Base-by-base conservation (phyloP, 2,329 filamentous ascomycete genomes). In the Arthroderma sp. region DNA sequence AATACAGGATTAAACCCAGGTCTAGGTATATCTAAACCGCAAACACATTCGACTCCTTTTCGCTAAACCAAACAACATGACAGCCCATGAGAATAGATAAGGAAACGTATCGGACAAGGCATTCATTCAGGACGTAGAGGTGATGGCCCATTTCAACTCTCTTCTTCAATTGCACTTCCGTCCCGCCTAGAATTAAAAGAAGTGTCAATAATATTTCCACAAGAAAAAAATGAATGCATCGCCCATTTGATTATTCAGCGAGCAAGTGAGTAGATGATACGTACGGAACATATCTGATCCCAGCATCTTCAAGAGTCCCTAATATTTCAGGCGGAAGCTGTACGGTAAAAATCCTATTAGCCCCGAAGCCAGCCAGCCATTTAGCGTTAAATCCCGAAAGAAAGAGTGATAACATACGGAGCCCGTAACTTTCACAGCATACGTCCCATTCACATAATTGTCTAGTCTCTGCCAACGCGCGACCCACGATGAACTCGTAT, bases 401-500 rank as follows among this genome's bases (percentile, higher is more conserved):
- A 36, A 11, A 41, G 10, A 22, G 6, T 30, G 37, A 6, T 11
- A 38, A 65, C 72, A 63, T 53, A 76, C 72, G 49, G 85, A 78
- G 11, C 91, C 91, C 30, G 83, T 86, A 27, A 98, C 91, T 69
- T 96, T 95, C 45, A 87, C 84, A 11, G 91, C 91, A 67, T 98
- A 98, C 47, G 93, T 80, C 44, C 91, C 91, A 10, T 79, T 77
- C 43, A 91, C 82, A 63, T 94, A 96, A 45, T 78, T 78, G 61
- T 95, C 85, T 48, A 98, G 68, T 6, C 91, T 78, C 72, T 96
- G 87, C 83, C 88, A 96, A 61, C 85, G 85, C n/a, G 89, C 88
- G 40, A 96, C 85, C 91, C 91, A 98, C 57, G 85, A 93, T 53
- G 73, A 77, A 37, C 69, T 68, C n/a, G 88, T 88, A 61, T 95